Base-by-base conservation (phyloP, 176 grass and related monocot genomes). In the Dactylis glomerata region DNA sequence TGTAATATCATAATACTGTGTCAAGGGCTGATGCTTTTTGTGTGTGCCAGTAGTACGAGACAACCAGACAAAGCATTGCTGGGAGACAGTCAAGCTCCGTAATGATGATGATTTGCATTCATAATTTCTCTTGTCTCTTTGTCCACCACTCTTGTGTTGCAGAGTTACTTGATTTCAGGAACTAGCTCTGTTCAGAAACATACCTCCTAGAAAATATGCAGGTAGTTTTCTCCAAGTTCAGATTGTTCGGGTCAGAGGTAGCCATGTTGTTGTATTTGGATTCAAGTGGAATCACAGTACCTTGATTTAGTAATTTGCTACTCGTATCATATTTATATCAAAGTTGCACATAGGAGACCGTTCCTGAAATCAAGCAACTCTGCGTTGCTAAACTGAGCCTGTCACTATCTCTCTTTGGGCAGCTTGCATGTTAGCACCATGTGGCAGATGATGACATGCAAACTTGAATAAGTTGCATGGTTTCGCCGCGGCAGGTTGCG, bases 71-170 rank as follows among this genome's bases (percentile, higher is more conserved):
- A 59, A 15, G 64, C 83, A 50, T 83, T 66, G 88, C 78, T 80
- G 66, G 64, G 45, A 56, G 46, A 80, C 76, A 79, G 44, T 19
- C 50, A 72, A 42, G 36, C 63, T 71, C 75, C 20, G 57, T 71
- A 76, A 87, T 91, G 59, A 91, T 91, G 61, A 64, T 84, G 26
- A 34, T 87, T 70, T 81, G 76, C 76, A 84, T 81, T 69, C 69
- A 67, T 46, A 23, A 33, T 81, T 5, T 36, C 30, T 12, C 24
- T 10, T 68, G 57, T 33, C 13, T 63, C 14, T 42, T 34, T 8
- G 11, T 46, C 42, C 37, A 40, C 45, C 79, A 68, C 44, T 56
- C 79, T 20, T 82, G 65, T 56, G 66, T 6, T 71, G 46, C 49
- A 14, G 22, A 27, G 47, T 61, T 23, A 3, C n/a, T 14, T 5